A percentile compares a stretch with the other conserved stretches of the same genome.
phyloP scores from a whole-genome alignment of 345 rosid genomes.

The Syzygium aqueum region DNA sequence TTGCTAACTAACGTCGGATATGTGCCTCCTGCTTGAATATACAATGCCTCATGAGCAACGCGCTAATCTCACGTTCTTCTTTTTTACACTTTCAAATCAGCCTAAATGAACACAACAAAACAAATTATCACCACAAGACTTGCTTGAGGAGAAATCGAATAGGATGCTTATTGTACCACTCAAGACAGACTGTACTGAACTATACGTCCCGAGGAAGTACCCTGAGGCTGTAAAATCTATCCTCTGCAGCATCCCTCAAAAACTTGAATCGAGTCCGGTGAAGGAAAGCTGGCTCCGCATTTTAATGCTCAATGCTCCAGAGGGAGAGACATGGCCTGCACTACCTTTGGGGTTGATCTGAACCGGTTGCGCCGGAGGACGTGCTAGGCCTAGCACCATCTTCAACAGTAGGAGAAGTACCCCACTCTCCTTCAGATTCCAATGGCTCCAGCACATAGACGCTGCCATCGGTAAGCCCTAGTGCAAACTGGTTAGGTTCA shows the following conservation, averaged over 20 bases:
- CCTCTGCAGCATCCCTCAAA: slow-evolving; percentile 15
- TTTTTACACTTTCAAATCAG: background rate
- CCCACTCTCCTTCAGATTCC: slow-evolving; percentile 73
- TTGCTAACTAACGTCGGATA: too few relatives aligned
- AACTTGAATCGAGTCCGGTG: background rate
- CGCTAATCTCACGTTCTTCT: background rate
- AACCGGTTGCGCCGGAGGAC: slow-evolving; percentile 24
- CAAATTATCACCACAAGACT: background rate
- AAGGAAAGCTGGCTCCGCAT: background rate
- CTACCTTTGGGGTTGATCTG: slow-evolving; percentile 40
- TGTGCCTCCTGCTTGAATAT: too few relatives aligned
- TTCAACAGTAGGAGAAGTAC: slow-evolving; percentile 53
- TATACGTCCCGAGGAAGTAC: background rate
- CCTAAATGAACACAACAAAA: background rate
- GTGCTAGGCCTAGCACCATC: slow-evolving; percentile 52
- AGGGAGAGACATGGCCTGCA: background rate
- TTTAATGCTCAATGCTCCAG: background rate
- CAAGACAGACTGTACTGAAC: background rate
- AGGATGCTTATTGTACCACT: background rate
- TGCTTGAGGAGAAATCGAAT: background rate
- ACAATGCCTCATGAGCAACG: background rate
- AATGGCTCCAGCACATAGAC: slow-evolving; percentile 62
- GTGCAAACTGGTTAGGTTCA: slow-evolving; percentile 67
- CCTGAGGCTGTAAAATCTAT: background rate
- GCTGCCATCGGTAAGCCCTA: slow-evolving; percentile 67